A percentile compares a stretch with the other conserved stretches of the same genome.
phyloP scores from a whole-genome alignment of 2,329 filamentous ascomycete genomes.

The Achaetomium macrosporum region DNA sequence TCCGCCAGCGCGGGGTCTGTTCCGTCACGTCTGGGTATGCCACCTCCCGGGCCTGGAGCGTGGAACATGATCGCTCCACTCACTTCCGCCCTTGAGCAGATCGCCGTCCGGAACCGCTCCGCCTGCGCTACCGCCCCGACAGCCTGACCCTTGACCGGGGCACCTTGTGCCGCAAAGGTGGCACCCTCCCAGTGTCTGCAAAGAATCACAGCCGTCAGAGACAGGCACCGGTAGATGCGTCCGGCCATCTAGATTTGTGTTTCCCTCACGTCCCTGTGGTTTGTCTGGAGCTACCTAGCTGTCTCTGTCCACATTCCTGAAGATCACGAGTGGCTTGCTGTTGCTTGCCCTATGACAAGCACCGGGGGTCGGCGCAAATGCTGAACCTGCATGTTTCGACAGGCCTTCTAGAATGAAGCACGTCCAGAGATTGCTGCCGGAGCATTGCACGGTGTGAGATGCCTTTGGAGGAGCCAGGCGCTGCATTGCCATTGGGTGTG shows the following conservation, averaged over 20 bases:
- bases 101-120: conserved; percentile 7
- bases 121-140: conserved; percentile 5
- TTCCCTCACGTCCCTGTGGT: conserved; percentile 5
- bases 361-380: conserved; percentile 13
- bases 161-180: background rate
- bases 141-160: background rate
- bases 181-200: no score
- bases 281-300: background rate
- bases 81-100: conserved; percentile 11
- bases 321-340: conserved; percentile 1
- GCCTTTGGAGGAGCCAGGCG: conserved; percentile 5
- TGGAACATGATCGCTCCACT: conserved; percentile 19
- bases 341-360: conserved; percentile 14
- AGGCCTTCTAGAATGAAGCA: conserved; percentile 26
- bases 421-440: conserved; percentile 12
- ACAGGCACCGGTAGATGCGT: background rate
- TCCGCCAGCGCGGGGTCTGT: conserved; percentile 12
- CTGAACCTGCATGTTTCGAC: conserved; percentile 19
- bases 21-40: conserved; percentile 14
- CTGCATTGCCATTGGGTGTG: conserved; percentile 15
- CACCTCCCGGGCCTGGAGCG: conserved; percentile 14
- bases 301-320: background rate
- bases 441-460: conserved; percentile 18
- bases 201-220: background rate
- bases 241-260: background rate